Percentiles rank a stretch among this genome's conserved stretches.
Conservation (phyloP, 352 stramenopile genomes). For the Phytophthora rubi region DNA sequence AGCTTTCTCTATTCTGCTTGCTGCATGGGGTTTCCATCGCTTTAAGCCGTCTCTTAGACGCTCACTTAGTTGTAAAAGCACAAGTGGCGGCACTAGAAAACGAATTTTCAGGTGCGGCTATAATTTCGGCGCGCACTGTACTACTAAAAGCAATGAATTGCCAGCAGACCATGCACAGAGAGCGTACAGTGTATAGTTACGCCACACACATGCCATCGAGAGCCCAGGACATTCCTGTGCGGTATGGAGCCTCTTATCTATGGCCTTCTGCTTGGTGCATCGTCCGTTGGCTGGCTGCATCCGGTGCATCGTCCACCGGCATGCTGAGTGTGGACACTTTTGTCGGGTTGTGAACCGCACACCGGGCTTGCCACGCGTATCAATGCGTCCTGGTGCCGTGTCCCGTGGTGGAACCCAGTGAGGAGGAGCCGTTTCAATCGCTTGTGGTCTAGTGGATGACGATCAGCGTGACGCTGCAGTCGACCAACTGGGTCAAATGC, state of each 20-base stretch:
- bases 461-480: constrained; percentile 29
- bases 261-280: constrained; percentile 18
- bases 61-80: too few relatives aligned
- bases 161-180: background rate
- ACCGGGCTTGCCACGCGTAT: constrained; percentile 40
- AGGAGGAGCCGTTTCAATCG: constrained; percentile 34
- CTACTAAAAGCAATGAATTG: background rate
- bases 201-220: background rate
- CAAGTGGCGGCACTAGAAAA: too few relatives aligned
- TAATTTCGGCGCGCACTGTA: too few relatives aligned
- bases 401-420: constrained; percentile 29
- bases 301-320: background rate
- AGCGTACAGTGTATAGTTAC: background rate
- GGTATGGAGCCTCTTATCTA: background rate
- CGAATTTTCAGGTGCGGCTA: too few relatives aligned
- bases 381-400: constrained; percentile 37
- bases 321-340: constrained; percentile 38
- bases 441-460: constrained; percentile 42
- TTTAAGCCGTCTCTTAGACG: too few relatives aligned
- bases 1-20: too few relatives aligned
- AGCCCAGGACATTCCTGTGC: background rate
- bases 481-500: constrained; percentile 26
- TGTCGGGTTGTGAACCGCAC: constrained; percentile 39
- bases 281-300: background rate
- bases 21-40: too few relatives aligned